phyloP scores from a whole-genome alignment of 495 filamentous ascomycete genomes.

The Penicillium samsonianum region DNA sequence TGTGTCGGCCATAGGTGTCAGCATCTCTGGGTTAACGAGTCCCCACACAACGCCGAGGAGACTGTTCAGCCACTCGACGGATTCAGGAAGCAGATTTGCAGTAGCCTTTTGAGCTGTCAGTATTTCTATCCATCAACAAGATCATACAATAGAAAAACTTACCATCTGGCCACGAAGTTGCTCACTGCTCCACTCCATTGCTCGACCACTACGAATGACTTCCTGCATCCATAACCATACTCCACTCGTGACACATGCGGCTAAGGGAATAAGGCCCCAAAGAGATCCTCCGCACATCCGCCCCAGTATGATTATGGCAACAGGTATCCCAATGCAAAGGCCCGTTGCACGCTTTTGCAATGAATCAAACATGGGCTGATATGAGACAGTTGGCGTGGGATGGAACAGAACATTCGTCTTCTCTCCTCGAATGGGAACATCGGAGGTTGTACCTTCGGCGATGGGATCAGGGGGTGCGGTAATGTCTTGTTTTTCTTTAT shows the following conservation, averaged over 20 bases:
- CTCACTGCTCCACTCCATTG: conserved; percentile 87
- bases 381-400: conserved; percentile 83
- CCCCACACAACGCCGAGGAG: conserved; percentile 82
- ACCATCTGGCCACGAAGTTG: conserved; percentile 79
- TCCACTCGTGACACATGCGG: conserved; percentile 65
- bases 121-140: not conserved
- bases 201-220: conserved; percentile 74
- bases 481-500: conserved; percentile 81
- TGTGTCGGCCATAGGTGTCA: conserved; percentile 68
- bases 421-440: conserved; percentile 93
- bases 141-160: conserved; percentile 24
- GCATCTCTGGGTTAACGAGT: conserved; percentile 91
- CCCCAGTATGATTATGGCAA: conserved; percentile 74
- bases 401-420: conserved; percentile 97
- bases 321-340: conserved; percentile 66
- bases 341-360: conserved; percentile 70
- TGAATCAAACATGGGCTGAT: conserved; percentile 77
- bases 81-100: conserved; percentile 88
- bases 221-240: conserved; percentile 89
- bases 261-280: conserved; percentile 72
- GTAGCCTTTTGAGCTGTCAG: conserved; percentile 53
- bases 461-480: conserved; percentile 90
- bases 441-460: conserved; percentile 74
- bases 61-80: conserved; percentile 93
- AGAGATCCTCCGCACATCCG: conserved; percentile 76